A percentile compares a stretch with the other conserved stretches of the same genome.
Conservation (phyloP, 495 filamentous ascomycete species). For the Lasiosphaeria ovina region DNA sequence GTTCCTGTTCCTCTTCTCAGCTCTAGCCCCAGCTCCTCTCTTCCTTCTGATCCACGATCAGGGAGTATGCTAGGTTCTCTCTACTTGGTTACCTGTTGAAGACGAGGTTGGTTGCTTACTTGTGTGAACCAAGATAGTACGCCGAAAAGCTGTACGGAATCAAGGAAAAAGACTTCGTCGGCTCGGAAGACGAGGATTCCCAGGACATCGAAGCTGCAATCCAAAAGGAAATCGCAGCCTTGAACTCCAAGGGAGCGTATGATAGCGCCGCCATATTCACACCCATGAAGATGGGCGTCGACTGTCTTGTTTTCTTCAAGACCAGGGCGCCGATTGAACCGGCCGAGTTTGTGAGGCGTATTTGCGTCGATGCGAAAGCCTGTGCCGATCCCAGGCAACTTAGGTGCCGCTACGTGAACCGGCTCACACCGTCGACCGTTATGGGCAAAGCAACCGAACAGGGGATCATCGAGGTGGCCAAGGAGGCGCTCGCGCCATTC, state of each 20-base stretch:
- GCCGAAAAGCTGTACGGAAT: conserved; percentile 58
- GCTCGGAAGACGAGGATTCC: conserved; percentile 36
- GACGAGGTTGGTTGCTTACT: conserved; percentile 2
- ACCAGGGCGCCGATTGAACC: conserved; percentile 71
- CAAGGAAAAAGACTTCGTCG: conserved; percentile 39
- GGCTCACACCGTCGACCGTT: conserved; percentile 75
- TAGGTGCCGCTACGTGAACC: conserved; percentile 72
- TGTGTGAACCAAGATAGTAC: conserved; percentile 39
- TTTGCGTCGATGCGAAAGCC: conserved; percentile 65
- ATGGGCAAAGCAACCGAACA: conserved; percentile 77
- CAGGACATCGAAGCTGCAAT: conserved; percentile 84
- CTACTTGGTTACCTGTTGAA: background rate
- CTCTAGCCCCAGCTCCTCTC: background rate
- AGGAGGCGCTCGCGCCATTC: conserved; percentile 64
- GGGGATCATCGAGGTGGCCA: conserved; percentile 69
- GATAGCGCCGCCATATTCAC: conserved; percentile 53
- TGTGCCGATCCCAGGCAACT: conserved; percentile 49
- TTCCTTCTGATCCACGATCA: background rate
- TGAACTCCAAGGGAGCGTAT: conserved; percentile 48
- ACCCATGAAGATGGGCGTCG: conserved; percentile 67
- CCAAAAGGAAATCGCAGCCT: conserved; percentile 66
- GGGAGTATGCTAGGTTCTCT: background rate
- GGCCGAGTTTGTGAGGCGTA: conserved; percentile 68
- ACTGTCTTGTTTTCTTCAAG: conserved; percentile 72
- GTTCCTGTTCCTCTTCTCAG: background rate